A percentile compares a stretch with the other conserved stretches of the same genome.
phyloP scores from a whole-genome alignment of 1,284 basidiomycete genomes.

The Ceratobasidium sp. region DNA sequence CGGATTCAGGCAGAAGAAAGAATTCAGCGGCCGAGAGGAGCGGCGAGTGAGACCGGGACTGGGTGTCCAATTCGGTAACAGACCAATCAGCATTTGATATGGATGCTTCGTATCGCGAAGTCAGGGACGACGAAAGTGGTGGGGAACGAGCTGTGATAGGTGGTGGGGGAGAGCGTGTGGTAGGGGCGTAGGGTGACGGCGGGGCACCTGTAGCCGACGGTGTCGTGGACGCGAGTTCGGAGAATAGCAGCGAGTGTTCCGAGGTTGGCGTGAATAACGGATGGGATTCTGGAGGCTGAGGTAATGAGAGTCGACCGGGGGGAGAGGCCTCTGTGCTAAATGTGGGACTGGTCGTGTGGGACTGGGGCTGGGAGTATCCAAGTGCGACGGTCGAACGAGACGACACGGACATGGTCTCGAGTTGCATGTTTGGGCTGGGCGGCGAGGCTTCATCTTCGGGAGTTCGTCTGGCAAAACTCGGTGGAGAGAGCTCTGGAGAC shows the following conservation, averaged over 20 bases:
- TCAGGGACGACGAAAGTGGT: slow-evolving; percentile 6
- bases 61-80: not conserved
- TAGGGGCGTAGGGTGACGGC: slow-evolving; percentile 15
- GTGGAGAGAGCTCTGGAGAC: slow-evolving; percentile 28
- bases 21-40: slow-evolving; percentile 14
- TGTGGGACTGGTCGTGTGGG: slow-evolving; percentile 14
- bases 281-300: slow-evolving; percentile 4
- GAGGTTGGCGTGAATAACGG: slow-evolving; percentile 11
- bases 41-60: slow-evolving; percentile 12
- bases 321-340: slow-evolving; percentile 17
- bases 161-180: not conserved
- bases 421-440: slow-evolving; percentile 14
- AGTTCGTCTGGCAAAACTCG: not conserved
- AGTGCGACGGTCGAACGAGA: slow-evolving; percentile 6
- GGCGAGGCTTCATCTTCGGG: slow-evolving; percentile 2
- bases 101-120: slow-evolving; percentile 14
- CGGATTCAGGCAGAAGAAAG: not conserved
- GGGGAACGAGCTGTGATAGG: not conserved
- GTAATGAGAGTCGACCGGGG: slow-evolving; percentile 16
- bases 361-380: not conserved
- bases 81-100: not conserved
- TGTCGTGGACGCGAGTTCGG: not conserved
- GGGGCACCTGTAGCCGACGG: not conserved
- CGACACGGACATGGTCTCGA: not conserved
- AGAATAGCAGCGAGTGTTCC: slow-evolving; percentile 11